These are phyloP conservation scores for Aspergillus ellipticus DNA, from an alignment of 495 filamentous ascomycete species.

Conservation along the genomic window DNA sequence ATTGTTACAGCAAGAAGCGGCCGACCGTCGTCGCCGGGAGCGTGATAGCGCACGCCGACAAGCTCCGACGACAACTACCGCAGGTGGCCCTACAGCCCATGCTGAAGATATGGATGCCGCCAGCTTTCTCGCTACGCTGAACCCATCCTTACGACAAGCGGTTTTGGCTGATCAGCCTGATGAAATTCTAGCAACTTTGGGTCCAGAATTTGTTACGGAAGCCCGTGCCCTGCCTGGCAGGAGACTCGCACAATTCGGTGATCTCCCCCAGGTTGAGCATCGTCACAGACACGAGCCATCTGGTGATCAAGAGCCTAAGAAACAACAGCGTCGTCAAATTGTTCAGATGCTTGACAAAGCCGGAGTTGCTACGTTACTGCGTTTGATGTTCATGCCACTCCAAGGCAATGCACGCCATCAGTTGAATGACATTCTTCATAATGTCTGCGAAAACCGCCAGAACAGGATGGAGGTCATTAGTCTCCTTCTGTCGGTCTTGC, in stretches of 20 bases:
- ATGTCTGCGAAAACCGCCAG: constrained; percentile 89
- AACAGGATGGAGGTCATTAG: constrained; percentile 94
- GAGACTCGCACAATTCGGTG: constrained; percentile 58
- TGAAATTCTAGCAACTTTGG: constrained; percentile 79
- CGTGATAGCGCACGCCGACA: constrained; percentile 70
- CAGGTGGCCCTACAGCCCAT: constrained; percentile 43
- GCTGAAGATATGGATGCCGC: constrained; percentile 91
- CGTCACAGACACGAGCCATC: constrained; percentile 43
- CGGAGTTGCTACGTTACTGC: constrained; percentile 87
- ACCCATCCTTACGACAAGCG: constrained; percentile 76
- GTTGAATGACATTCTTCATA: constrained; percentile 78
- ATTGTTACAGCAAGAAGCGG: constrained; percentile 81
- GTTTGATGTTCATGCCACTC: constrained; percentile 94
- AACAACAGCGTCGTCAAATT: constrained; percentile 71
- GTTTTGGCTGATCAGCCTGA: constrained; percentile 90
- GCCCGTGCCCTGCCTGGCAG: constrained; percentile 68
- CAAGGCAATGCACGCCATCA: constrained; percentile 75
- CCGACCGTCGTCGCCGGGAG: constrained; percentile 84
- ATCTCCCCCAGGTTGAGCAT: constrained; percentile 42
- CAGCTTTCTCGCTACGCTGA: constrained; percentile 87
- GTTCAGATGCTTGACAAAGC: constrained; percentile 97
- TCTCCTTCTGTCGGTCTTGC: constrained; percentile 87
- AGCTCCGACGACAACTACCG: constrained; percentile 47
- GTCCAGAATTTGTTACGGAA: constrained; percentile 78
- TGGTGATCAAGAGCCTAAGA: constrained; percentile 51